Evolutionary conservation across 208 protist species (phyloP), one percentile per base, ranked within the genome.

Genomic region (Tritrichomonas foetus): DNA sequence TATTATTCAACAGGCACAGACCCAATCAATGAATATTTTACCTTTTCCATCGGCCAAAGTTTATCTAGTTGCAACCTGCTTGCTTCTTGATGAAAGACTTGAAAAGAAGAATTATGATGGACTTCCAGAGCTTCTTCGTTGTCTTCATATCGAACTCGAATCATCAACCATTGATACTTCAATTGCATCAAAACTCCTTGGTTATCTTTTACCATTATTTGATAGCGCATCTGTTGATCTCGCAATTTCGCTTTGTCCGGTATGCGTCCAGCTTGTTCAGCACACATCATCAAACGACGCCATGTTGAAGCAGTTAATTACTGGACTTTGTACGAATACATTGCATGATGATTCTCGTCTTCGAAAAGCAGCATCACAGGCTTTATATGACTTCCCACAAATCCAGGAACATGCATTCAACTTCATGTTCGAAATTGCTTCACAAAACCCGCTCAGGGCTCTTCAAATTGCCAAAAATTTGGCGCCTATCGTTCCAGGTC

Each of bases 341-440:
- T 36, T 89, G 3, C 30, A 16, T 61, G 78, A 89, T 89, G 78
- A 89, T 57, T 50, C 78, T n/a, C 25, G 47, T 39, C 41, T 89
- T 22, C 25, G 78, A 89, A 89, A 89, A 27, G 41, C 47, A 2
- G 78, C 78, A n/a, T 89, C 78, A 89, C 44, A 57, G 57, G 78
- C 78, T 44, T 33, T 89, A 14, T 89, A 89, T 36, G 78, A 89
- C 30, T 53, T 53, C 36, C 14, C 44, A 33, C 44, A 89, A 33
- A 89, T 89, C 57, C 78, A 89, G 33, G 41, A 57, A 16, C 41
- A 47, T 57, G 44, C 41, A 41, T 89, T 89, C 30, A 47, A 57
- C 30, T 36, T 8, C 33, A 13, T 89, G 3, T 89, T 89, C n/a
- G 78, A 89, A 89, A 89, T 89, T 39, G 33, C 16, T 27, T 11